Conservation (phyloP, 2,329 filamentous ascomycete species). For the Colletotrichum lentis region DNA sequence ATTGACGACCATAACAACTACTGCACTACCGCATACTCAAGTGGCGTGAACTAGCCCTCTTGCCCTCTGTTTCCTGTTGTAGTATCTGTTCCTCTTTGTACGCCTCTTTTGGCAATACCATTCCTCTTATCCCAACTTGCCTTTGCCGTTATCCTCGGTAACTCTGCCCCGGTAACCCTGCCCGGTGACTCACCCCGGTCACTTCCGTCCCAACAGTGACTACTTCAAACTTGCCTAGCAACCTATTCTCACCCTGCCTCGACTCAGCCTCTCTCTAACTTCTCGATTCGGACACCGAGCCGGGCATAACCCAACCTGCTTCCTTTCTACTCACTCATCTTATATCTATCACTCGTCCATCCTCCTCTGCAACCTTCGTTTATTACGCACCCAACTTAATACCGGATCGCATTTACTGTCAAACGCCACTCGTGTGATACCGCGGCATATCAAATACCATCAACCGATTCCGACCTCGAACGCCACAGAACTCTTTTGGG, state of each 20-base stretch:
- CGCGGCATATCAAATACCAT: neutral
- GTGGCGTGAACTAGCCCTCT: neutral
- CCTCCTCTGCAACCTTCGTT: neutral
- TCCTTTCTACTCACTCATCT: neutral
- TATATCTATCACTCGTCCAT: conserved; percentile 1
- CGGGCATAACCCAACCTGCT: conserved; percentile 16
- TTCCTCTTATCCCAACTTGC: neutral
- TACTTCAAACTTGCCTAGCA: conserved; percentile 5
- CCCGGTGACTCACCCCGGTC: conserved; percentile 35
- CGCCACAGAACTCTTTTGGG: neutral
- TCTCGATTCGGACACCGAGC: conserved; percentile 4
- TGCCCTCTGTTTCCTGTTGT: neutral
- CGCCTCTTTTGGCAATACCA: neutral
- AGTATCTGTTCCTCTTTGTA: neutral
- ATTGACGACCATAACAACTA: neutral
- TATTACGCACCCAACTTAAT: neutral
- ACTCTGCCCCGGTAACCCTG: conserved; percentile 9
- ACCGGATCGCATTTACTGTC: neutral
- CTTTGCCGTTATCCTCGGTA: conserved; percentile 1
- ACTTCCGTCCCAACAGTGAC: conserved; percentile 16
- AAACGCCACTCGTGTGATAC: neutral
- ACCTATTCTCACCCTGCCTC: neutral
- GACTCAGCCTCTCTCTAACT: neutral
- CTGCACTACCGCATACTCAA: neutral
- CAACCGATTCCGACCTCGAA: neutral